phyloP scores from a whole-genome alignment of 192 early-diverging fungal genomes.

The Polychytrium aggregatum region DNA sequence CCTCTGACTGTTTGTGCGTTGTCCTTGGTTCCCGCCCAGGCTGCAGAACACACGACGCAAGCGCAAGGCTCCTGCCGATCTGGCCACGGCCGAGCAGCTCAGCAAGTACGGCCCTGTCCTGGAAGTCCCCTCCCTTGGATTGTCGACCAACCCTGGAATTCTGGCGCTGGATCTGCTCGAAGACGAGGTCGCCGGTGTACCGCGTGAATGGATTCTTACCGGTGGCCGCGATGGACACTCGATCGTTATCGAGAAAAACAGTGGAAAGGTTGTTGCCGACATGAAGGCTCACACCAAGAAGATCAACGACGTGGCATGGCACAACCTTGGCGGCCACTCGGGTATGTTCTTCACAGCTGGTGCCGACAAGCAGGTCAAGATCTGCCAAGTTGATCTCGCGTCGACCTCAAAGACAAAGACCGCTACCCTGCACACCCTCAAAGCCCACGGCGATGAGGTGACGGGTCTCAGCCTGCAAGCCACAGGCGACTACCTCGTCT shows the following conservation, averaged over 20 bases:
- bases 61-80: constrained; percentile 62
- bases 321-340: constrained; percentile 30
- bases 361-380: constrained; percentile 70
- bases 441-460: constrained; percentile 60
- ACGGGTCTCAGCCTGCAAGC: constrained; percentile 70
- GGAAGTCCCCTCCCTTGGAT: constrained; percentile 53
- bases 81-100: constrained; percentile 57
- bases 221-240: constrained; percentile 73
- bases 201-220: constrained; percentile 48
- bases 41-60: constrained; percentile 60
- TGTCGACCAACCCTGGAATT: constrained; percentile 63
- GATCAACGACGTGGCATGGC: constrained; percentile 62
- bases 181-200: constrained; percentile 6
- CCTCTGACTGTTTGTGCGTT: neutral
- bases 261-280: constrained; percentile 42
- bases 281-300: constrained; percentile 80
- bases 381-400: constrained; percentile 29
- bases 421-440: constrained; percentile 36
- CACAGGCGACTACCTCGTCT: constrained; percentile 66
- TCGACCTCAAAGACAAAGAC: too few species aligned
- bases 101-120: constrained; percentile 37
- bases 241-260: constrained; percentile 53
- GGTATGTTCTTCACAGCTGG: constrained; percentile 58
- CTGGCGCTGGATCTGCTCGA: constrained; percentile 16
- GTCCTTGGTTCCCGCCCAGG: neutral